phyloP scores from a whole-genome alignment of 1,284 basidiomycete genomes.

The Paramarasmius palmivorus region DNA sequence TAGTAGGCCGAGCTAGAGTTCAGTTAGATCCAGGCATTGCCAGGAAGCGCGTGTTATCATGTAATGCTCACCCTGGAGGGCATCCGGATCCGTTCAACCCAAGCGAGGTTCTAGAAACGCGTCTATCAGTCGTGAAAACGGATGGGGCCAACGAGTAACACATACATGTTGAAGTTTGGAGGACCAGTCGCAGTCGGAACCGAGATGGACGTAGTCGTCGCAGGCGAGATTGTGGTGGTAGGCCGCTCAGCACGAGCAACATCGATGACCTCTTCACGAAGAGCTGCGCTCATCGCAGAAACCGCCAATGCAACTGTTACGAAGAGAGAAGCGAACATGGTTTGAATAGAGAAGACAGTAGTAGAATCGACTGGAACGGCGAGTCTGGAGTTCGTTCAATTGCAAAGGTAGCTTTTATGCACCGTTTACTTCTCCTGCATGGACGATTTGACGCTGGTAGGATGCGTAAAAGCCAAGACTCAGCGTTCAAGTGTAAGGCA shows the following conservation, averaged over 20 bases:
- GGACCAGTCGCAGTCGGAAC: constrained; percentile 1
- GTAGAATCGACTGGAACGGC: neutral
- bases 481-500: too few relatives aligned
- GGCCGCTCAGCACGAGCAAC: neutral
- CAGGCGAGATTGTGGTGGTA: neutral
- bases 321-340: neutral
- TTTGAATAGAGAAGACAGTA: neutral
- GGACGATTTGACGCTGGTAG: neutral
- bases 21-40: too few relatives aligned
- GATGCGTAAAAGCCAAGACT: neutral
- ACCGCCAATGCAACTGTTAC: neutral
- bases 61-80: constrained; percentile 20
- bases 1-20: constrained; percentile 12
- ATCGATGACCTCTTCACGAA: neutral
- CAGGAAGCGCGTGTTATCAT: too few relatives aligned
- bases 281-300: neutral
- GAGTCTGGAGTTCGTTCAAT: neutral
- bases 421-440: neutral
- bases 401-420: neutral
- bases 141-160: too few relatives aligned
- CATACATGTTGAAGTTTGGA: constrained; percentile 2
- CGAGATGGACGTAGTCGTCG: neutral
- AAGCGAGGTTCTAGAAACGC: constrained; percentile 1
- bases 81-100: constrained; percentile 24
- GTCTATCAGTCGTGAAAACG: constrained; percentile 9